Evolutionary conservation across 2,329 filamentous ascomycete genomes (phyloP), one percentile per base, ranked within the genome.

Genomic region (Colletotrichum sp.): DNA sequence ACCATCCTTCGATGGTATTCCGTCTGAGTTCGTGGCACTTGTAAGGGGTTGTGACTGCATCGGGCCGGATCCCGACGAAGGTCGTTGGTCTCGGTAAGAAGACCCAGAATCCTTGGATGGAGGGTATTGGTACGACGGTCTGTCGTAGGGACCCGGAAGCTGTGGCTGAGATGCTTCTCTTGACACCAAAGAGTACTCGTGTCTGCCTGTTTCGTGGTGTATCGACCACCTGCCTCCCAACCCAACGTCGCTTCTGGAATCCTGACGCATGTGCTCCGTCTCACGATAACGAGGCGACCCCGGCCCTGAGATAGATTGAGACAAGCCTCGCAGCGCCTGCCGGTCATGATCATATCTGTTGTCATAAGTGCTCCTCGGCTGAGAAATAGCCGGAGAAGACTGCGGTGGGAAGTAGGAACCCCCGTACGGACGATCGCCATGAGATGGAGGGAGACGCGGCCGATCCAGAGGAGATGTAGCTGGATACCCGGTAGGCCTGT

Each of bases 1-100:
- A 1, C 89, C 90, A 80, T 93, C 91, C 82, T 92, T 93, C 16
- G 87, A 85, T 1, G 88, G 85, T 12, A 86, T 79, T 3, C 85
- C 86, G 65, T 91, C 90, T 2, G 86, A 84, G 8, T 78, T 71
- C 2, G 80, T 78, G 5, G 80, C 81, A 64, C 80, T 82, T 21
- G 82, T 76, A 21, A 82, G 77, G 2, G 81, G 82, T 43, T 81
- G 78, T 10, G 81, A 80, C 26, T 80, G 81, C 71, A 81, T 82
- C 24, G 79, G 73, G 18, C 76, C 78, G 10, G 78, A 77, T 60
- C 80, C 77, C n/a, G 78, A 73, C 61, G 77, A 67, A 69, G 72
- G 18, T 52, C 80, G 77, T 32, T 82, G 82, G 24, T 83, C 81
- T 61, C 79, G 70, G 39, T 80, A 82, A 70, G 80, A 77, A 26